Base-by-base conservation (phyloP, 768 basidiomycete species). In the Suillus variegatus region DNA sequence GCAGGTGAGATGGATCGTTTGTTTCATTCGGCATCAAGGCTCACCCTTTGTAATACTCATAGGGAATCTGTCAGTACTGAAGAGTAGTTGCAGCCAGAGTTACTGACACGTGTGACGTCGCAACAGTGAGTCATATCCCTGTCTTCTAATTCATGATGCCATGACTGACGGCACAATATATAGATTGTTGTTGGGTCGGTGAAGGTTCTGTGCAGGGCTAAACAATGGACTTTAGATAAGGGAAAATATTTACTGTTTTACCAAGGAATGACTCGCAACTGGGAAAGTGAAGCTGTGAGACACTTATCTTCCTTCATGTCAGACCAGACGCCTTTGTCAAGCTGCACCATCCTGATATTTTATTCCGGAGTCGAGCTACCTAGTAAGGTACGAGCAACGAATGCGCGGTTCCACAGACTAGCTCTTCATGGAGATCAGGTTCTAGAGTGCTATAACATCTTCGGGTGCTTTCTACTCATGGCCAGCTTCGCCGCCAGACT, bases 341-440 rank as follows among this genome's bases (percentile, higher is more conserved):
- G 75, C 65, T 28, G 85, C 67, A 69, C 86, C 86, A 43, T 43
- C 41, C 41, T 43, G 20, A 10, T 46, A 28, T 9, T 9, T n/a
- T n/a, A 41, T 76, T 76, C 8, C 73, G 68, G 10, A 68, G 60
- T 16, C 51, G 36, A 9, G 67, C 65, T 28, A 75, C 76, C 82
- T 85, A 87, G 65, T 86, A 86, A 3, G 85, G 84, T 2, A 70
- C 76, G 41, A 84, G 64, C 47, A 86, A 63, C 52, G 80, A 80
- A 66, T 87, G 86, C 0, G 85, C 83, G 46, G 82, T 82, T 12
- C 86, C 85, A 65, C 85, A 86, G 7, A 85, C 85, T 20, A 75
- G 78, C 64, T 87, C 86, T 73, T 87, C 85, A 4, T 74, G 75
- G 18, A 60, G 72, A 68, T 63, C 65, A 28, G 28, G 28, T 28